A percentile compares a stretch with the other conserved stretches of the same genome.
phyloP scores from a whole-genome alignment of 345 rosid genomes.

The Luvunga scandens region DNA sequence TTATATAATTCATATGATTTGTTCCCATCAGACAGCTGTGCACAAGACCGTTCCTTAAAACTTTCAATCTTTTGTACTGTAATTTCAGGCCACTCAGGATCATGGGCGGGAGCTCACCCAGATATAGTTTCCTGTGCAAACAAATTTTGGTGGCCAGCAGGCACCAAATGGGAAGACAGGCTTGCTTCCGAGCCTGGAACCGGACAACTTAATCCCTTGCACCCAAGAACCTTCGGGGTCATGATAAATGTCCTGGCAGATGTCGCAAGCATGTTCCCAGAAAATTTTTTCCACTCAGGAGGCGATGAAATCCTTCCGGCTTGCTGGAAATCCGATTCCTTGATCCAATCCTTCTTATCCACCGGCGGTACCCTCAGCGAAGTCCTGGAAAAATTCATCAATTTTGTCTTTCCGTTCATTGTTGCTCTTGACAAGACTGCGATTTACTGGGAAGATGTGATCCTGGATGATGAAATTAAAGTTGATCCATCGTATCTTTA shows the following conservation, averaged over 20 bases:
- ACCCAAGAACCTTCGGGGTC: conserved; percentile 65
- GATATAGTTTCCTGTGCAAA: conserved; percentile 76
- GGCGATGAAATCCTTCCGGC: conserved; percentile 73
- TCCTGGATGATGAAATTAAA: conserved; percentile 47
- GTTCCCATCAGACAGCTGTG: not conserved
- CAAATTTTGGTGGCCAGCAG: conserved; percentile 87
- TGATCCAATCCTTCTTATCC: conserved; percentile 55
- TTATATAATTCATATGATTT: too few species aligned
- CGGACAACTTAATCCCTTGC: conserved; percentile 84
- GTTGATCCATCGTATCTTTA: conserved; percentile 52
- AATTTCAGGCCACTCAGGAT: conserved; percentile 3
- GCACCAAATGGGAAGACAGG: conserved; percentile 52
- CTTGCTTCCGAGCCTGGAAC: conserved; percentile 83
- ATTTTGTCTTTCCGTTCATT: conserved; percentile 56
- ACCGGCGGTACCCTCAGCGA: conserved; percentile 65
- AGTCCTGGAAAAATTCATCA: conserved; percentile 60
- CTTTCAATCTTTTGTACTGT: not conserved
- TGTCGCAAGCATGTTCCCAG: conserved; percentile 53
- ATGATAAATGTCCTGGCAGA: conserved; percentile 56
- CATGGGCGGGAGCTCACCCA: conserved; percentile 75
- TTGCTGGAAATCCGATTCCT: conserved; percentile 75
- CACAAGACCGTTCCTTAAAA: not conserved
- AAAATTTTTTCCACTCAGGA: conserved; percentile 68
- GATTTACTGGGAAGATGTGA: conserved; percentile 81
- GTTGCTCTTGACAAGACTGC: conserved; percentile 65